phyloP scores from a whole-genome alignment of 1,284 basidiomycete species.

The Athelia sp. region DNA sequence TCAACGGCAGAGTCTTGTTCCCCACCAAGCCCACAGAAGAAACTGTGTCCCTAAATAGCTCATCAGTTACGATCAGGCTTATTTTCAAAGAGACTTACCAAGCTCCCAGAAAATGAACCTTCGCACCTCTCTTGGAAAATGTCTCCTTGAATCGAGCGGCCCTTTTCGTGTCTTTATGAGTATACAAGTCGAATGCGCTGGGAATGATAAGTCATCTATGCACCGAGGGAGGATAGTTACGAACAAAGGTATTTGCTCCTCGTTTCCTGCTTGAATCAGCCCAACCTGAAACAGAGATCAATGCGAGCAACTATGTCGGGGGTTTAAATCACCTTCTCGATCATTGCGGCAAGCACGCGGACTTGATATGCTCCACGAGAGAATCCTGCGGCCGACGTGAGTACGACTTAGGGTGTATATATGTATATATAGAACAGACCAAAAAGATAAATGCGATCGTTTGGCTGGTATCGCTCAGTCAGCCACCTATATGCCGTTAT shows the following conservation, averaged over 20 bases:
- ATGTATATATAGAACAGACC: slow-evolving; percentile 14
- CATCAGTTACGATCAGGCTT: not conserved
- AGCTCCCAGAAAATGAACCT: slow-evolving; percentile 17
- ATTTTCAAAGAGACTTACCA: slow-evolving; percentile 10
- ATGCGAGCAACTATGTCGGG: not conserved
- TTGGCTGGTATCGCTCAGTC: slow-evolving; percentile 26
- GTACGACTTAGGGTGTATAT: slow-evolving; percentile 3
- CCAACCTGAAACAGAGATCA: slow-evolving; percentile 12
- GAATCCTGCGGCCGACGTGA: slow-evolving; percentile 13
- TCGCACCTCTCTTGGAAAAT: not conserved
- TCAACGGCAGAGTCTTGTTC: slow-evolving; percentile 10
- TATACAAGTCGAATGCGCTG: not conserved
- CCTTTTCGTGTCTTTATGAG: not conserved
- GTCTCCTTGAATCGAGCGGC: not conserved
- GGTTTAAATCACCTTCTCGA: slow-evolving; percentile 4
- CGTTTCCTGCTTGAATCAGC: slow-evolving; percentile 15
- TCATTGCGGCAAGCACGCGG: slow-evolving; percentile 16
- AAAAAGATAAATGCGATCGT: slow-evolving; percentile 31
- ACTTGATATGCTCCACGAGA: slow-evolving; percentile 22
- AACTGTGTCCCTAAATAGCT: not conserved
- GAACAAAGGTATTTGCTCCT: slow-evolving; percentile 21
- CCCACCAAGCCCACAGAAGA: slow-evolving; percentile 12
- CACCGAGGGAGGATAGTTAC: no score
- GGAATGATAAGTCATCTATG: no score
- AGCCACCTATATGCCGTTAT: slow-evolving; percentile 35